Evolutionary conservation across 306 rosid species (phyloP).

Genomic region (Vicia faba): DNA sequence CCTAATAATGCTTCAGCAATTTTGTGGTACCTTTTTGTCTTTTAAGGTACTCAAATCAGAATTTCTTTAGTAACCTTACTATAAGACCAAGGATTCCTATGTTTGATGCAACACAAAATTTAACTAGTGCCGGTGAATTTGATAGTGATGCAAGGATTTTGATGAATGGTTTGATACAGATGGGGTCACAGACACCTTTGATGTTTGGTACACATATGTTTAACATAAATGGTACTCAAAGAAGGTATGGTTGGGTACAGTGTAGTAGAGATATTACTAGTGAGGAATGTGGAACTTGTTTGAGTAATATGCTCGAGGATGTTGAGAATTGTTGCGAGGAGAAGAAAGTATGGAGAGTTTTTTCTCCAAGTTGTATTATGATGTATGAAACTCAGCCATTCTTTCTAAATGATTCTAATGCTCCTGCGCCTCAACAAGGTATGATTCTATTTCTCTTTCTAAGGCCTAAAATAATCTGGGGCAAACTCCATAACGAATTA

Average conservation of each 20-base stretch:
- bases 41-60: constrained; percentile 43
- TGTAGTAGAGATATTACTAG: constrained; percentile 48
- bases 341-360: constrained; percentile 50
- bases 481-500: no score
- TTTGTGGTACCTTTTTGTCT: constrained; percentile 51
- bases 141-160: constrained; percentile 47
- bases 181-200: constrained; percentile 28
- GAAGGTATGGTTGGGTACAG: constrained; percentile 53
- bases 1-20: constrained; percentile 44
- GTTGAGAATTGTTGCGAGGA: constrained; percentile 43
- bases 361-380: constrained; percentile 50
- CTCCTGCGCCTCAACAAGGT: constrained; percentile 40
- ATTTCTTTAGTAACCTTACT: constrained; percentile 43
- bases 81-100: constrained; percentile 42
- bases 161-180: constrained; percentile 51
- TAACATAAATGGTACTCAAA: constrained; percentile 53
- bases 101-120: constrained; percentile 45
- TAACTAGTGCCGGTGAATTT: constrained; percentile 47
- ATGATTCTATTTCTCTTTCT: neutral
- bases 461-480: neutral
- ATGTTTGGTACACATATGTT: constrained; percentile 55
- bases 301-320: constrained; percentile 46
- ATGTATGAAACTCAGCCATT: constrained; percentile 57
- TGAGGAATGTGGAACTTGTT: constrained; percentile 51
- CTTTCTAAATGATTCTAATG: constrained; percentile 11